Evolutionary conservation across 2,329 filamentous ascomycete genomes (phyloP), one percentile per base, ranked within the genome.

Genomic region (Achaetomium macrosporum): DNA sequence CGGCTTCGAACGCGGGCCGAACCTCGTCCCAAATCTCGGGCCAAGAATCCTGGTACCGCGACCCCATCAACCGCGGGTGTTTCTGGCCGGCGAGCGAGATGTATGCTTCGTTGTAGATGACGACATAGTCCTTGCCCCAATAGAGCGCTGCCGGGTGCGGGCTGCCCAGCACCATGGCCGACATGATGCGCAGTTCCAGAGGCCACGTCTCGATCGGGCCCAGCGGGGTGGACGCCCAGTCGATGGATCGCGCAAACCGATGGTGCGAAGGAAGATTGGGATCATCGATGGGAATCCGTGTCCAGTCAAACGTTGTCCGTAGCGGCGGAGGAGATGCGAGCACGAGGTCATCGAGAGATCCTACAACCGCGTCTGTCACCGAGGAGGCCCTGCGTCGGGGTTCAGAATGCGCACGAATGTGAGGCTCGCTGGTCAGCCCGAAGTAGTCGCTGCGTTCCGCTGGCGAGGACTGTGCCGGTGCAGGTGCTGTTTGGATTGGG

Each of bases 151-250:
- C 82, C 1, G 86, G 85, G 63, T 90, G 83, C 11, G 87, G 87
- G 54, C 81, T 86, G 13, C 81, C 85, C 87, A 93, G 90, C 60
- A 95, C 82, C 41, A 92, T 70, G 66, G 91, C 92, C 46, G 87
- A 85, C 83, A 91, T 88, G 57, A 83, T 81, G 50, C 89, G 79
- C 45, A 93, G 70, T 61, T 90, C 86, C 30, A 79, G 71, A 1
- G 78, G 73, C 88, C 88, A 95, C 44, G 75, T 71, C 57, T 88
- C 84, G 17, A 93, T 89, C 0, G 88, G 85, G 0, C 89, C 88
- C 1, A 93, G 73, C 4, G 83, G 73, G 1, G 88, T 93, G 0
- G 78, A 73, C 2, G 78, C 78, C 89, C 88, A 95, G 65, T 91
- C 84, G 35, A 85, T 68, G 37, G 79, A 82, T 36, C 86, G 80